Evolutionary conservation across 192 early-diverging fungal species (phyloP).

Genomic region (Backusella tarrabulga): DNA sequence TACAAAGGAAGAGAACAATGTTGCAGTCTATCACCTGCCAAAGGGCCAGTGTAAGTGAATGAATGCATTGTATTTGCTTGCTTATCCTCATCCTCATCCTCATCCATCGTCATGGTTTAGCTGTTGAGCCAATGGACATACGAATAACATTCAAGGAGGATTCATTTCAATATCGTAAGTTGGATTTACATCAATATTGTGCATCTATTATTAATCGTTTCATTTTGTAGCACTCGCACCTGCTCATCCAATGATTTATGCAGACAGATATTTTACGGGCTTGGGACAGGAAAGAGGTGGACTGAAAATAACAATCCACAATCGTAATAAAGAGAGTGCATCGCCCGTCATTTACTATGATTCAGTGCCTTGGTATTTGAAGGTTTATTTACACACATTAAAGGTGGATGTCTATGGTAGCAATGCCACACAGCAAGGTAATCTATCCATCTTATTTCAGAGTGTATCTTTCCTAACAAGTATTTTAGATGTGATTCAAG

Average conservation of each 20-base stretch:
- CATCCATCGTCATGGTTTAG: neutral
- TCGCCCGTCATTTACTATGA: slow-evolving; percentile 67
- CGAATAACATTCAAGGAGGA: slow-evolving; percentile 51
- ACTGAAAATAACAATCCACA: slow-evolving; percentile 71
- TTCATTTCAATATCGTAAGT: slow-evolving; percentile 47
- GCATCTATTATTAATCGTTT: neutral
- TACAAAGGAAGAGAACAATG: slow-evolving; percentile 8
- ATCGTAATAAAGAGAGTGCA: slow-evolving; percentile 46
- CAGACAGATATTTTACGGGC: slow-evolving; percentile 67
- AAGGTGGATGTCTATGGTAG: slow-evolving; percentile 42
- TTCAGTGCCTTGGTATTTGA: slow-evolving; percentile 89
- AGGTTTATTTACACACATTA: slow-evolving; percentile 90
- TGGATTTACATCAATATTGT: neutral
- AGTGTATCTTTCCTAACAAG: neutral
- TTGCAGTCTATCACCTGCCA: slow-evolving; percentile 50
- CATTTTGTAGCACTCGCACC: slow-evolving; percentile 26
- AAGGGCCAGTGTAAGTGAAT: slow-evolving; percentile 16
- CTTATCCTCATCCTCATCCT: neutral
- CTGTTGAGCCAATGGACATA: slow-evolving; percentile 34
- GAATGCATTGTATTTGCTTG: neutral
- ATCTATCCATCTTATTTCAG: neutral
- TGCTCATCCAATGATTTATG: slow-evolving; percentile 45
- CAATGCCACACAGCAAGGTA: neutral
- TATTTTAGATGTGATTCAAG: slow-evolving; percentile 47
- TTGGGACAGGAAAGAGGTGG: slow-evolving; percentile 88